Evolutionary conservation across 2,329 filamentous ascomycete species (phyloP).

Genomic region (Sporothrix luriei): DNA sequence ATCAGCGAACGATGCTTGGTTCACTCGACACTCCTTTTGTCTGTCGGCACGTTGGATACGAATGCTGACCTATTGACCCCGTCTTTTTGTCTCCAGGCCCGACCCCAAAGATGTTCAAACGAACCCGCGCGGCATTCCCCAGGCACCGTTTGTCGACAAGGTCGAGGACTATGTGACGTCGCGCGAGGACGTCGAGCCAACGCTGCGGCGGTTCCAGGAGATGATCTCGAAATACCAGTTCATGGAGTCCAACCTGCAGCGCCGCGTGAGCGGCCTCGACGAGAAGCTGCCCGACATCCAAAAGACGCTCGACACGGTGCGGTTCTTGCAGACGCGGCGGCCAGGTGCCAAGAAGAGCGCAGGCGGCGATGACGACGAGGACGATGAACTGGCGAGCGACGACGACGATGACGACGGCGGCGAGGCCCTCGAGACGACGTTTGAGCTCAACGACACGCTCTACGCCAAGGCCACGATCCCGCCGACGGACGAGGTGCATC

Average conservation of each 20-base stretch:
- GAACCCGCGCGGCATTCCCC: conserved; percentile 81
- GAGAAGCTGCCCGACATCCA: conserved; percentile 98
- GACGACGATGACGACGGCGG: conserved; percentile 47
- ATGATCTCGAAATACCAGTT: conserved; percentile 99
- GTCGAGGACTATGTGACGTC: conserved; percentile 85
- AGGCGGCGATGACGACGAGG: not conserved
- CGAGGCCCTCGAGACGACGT: conserved; percentile 84
- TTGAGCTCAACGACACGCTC: conserved; percentile 94
- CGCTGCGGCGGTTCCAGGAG: conserved; percentile 82
- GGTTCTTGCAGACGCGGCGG: conserved; percentile 65
- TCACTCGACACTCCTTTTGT: not conserved
- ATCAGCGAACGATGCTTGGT: not conserved
- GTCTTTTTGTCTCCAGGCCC: not conserved
- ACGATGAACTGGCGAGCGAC: conserved; percentile 15
- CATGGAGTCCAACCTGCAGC: conserved; percentile 93
- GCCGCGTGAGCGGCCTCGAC: conserved; percentile 75
- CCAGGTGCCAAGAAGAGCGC: conserved; percentile 5
- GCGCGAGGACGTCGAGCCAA: conserved; percentile 76
- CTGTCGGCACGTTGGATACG: not conserved
- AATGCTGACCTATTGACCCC: not conserved
- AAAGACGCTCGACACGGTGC: conserved; percentile 91
- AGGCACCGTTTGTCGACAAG: conserved; percentile 82
- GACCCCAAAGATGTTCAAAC: conserved; percentile 54
- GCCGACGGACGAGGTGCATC: conserved; percentile 85
- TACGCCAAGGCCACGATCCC: conserved; percentile 85